phyloP scores from a whole-genome alignment of 768 basidiomycete genomes.

The Pisolithus microcarpus region DNA sequence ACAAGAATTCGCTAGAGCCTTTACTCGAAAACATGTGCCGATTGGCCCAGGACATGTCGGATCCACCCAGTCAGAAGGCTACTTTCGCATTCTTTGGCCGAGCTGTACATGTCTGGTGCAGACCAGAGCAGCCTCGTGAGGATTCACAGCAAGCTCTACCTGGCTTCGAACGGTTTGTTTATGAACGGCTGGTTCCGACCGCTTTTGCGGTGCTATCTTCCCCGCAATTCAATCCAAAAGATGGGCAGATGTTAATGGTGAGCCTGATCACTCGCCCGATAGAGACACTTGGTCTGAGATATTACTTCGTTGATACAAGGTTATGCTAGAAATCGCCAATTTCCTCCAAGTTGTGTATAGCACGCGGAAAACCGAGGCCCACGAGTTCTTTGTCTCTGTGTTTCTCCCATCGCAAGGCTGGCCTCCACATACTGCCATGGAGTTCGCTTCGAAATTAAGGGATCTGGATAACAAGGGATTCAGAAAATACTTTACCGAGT shows the following conservation, averaged over 20 bases:
- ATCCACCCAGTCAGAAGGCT: slow-evolving; percentile 67
- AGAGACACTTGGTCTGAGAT: neutral
- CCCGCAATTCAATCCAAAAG: slow-evolving; percentile 79
- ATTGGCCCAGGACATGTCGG: slow-evolving; percentile 69
- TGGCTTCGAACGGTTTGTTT: slow-evolving; percentile 89
- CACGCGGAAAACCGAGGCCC: slow-evolving; percentile 74
- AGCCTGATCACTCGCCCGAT: slow-evolving; percentile 20
- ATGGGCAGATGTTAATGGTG: slow-evolving; percentile 80
- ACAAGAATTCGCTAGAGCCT: slow-evolving; percentile 59
- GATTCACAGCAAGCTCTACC: slow-evolving; percentile 48
- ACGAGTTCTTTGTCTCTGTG: slow-evolving; percentile 67
- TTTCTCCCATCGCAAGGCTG: slow-evolving; percentile 88
- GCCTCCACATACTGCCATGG: slow-evolving; percentile 68
- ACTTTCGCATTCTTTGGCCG: slow-evolving; percentile 75
- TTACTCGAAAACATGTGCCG: slow-evolving; percentile 69
- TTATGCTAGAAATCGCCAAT: slow-evolving; percentile 82
- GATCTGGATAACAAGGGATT: slow-evolving; percentile 70
- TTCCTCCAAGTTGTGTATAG: slow-evolving; percentile 74
- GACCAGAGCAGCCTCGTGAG: slow-evolving; percentile 33
- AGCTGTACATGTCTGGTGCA: slow-evolving; percentile 64
- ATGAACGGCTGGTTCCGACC: slow-evolving; percentile 74
- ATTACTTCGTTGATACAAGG: slow-evolving; percentile 36
- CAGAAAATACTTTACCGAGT: slow-evolving; percentile 82
- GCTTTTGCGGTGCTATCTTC: slow-evolving; percentile 77
- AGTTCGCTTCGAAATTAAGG: slow-evolving; percentile 71